Evolutionary conservation across 2,329 filamentous ascomycete genomes (phyloP), one percentile per base, ranked within the genome.

Genomic region (Hymenotorrendiella dingleyae): DNA sequence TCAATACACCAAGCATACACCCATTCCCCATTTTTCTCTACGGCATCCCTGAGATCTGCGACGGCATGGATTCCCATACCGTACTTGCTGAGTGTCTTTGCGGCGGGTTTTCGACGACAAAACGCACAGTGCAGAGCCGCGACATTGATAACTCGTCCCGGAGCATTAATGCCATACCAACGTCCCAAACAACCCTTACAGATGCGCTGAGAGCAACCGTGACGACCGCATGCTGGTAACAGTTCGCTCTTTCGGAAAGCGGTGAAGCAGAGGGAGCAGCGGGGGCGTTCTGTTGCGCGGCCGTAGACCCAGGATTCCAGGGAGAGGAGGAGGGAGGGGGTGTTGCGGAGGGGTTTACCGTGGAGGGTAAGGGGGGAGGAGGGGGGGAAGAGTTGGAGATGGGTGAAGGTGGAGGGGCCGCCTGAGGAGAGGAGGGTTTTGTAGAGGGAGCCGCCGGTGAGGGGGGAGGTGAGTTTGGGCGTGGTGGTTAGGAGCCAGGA

Each of bases 11-110:
- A 50, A 9, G 41, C 47, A 7, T 37, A 50, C 6, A 53, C 42
- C 45, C 50, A 53, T 10, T 36, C 16, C 16, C 50, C 45, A 11
- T 29, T 34, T 12, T 50, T 40, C 7, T 38, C 32, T 6, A 50
- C 48, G 4, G 50, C 48, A 5, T 14, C 35, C 12, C 27, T 19
- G 4, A 53, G 42, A 26, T 50, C 28, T 6, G 30, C 47, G 14
- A 53, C 47, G 3, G 50, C 45, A 22, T 50, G 50, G 20, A 53
- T 53, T 3, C 50, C 47, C 47, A 47, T 45, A 4, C 47, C 50
- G 17, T 48, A 53, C 19, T 42, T 50, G 17, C 36, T 19, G 4
- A 53, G 42, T 3, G 43, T 53, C 32, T 45, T 46, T 2, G 43
- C 40, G 9, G 48, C 38, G 14, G 47, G 47, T 10, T 39, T 32